These are phyloP conservation scores for Groenewaldozyma salmanticensis DNA, from an alignment of 805 yeast genomes.

Conservation along the genomic window DNA sequence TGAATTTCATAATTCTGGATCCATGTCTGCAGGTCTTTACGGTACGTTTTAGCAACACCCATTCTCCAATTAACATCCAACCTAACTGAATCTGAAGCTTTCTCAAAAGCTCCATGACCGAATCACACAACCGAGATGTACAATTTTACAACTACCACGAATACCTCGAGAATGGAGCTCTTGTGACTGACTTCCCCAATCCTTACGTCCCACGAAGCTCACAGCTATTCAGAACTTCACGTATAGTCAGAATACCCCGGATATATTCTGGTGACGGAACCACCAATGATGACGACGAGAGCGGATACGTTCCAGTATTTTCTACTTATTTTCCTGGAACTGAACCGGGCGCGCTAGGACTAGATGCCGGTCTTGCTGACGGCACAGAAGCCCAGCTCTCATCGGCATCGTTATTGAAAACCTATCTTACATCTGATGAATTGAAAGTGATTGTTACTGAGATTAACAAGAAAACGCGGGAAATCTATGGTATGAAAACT, in stretches of 20 bases:
- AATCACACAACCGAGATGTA: constrained; percentile 3
- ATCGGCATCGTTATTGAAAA: constrained; percentile 23
- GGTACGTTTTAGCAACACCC: no score
- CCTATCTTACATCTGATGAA: constrained; percentile 31
- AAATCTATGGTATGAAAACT: no score
- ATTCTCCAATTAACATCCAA: no score
- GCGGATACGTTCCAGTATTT: constrained; percentile 11
- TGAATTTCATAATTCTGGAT: no score
- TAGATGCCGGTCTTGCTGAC: neutral
- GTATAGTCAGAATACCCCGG: constrained; percentile 17
- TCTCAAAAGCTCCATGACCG: no score
- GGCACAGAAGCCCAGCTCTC: constrained; percentile 18
- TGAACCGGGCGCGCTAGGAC: constrained; percentile 17
- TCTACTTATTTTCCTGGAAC: constrained; percentile 18
- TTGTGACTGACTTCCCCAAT: constrained; percentile 16
- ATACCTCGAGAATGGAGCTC: constrained; percentile 5
- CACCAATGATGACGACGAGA: constrained; percentile 2
- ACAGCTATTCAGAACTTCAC: constrained; percentile 5
- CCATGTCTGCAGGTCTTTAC: no score
- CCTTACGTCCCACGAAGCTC: constrained; percentile 25
- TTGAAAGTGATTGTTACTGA: constrained; percentile 32
- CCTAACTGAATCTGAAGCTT: no score
- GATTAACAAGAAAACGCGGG: no score
- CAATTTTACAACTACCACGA: constrained; percentile 18
- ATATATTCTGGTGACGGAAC: constrained; percentile 5